Evolutionary conservation across 345 rosid genomes (phyloP).

Genomic region (Punica granatum): DNA sequence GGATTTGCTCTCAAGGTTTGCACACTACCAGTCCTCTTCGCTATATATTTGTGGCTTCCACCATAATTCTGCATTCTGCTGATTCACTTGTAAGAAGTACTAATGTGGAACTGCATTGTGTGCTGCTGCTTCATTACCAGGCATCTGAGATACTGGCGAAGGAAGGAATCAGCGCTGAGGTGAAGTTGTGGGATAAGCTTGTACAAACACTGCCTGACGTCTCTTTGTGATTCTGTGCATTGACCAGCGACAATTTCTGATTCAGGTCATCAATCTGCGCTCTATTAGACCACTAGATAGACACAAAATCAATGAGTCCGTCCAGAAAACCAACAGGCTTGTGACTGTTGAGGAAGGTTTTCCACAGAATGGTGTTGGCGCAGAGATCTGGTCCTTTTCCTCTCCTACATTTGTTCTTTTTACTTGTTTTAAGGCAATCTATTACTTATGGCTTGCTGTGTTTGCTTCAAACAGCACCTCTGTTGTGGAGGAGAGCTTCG

Average conservation of each 20-base stretch:
- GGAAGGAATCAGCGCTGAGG: conserved; percentile 91
- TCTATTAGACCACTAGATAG: conserved; percentile 87
- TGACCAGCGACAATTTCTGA: conserved; percentile 2
- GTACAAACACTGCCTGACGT: neutral
- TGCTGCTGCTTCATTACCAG: conserved; percentile 25
- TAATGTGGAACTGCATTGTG: no score
- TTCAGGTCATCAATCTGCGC: conserved; percentile 77
- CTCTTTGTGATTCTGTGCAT: neutral
- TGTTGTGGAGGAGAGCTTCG: conserved; percentile 80
- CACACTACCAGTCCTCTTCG: neutral
- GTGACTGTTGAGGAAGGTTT: conserved; percentile 92
- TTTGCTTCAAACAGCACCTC: conserved; percentile 38
- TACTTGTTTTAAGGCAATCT: neutral
- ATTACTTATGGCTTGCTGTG: conserved; percentile 2
- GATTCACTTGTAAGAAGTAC: neutral
- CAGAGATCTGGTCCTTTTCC: conserved; percentile 64
- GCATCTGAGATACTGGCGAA: conserved; percentile 82
- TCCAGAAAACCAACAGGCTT: conserved; percentile 85
- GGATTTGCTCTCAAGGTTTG: conserved; percentile 77
- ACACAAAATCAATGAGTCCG: conserved; percentile 70
- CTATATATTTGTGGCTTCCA: no score
- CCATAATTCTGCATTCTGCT: neutral
- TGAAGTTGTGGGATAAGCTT: conserved; percentile 16
- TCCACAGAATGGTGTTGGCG: conserved; percentile 93
- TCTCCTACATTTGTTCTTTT: conserved; percentile 2